Conservation (phyloP, 352 stramenopile genomes). For the Pythium phragmitis region DNA sequence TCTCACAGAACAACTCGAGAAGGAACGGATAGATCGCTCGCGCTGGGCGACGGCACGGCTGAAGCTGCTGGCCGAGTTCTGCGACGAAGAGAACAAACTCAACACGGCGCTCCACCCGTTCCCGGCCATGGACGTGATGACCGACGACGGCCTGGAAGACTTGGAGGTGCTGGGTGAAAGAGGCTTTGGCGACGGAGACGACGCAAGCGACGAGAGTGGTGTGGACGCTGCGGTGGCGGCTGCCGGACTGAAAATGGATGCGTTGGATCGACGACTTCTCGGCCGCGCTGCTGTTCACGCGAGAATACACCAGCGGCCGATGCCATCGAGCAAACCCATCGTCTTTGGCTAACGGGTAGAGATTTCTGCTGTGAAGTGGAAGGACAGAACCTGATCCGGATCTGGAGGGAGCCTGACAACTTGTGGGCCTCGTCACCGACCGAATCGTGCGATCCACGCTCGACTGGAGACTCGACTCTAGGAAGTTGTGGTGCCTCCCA, state of each 20-base stretch:
- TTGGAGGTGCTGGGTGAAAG: conserved; percentile 8
- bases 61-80: conserved; percentile 77
- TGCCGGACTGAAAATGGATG: conserved; percentile 19
- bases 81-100: conserved; percentile 79
- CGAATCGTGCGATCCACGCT: no score
- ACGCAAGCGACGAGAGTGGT: conserved; percentile 6
- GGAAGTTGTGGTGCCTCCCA: no score
- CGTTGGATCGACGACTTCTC: conserved; percentile 3
- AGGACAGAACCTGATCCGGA: no score
- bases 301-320: background rate
- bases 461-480: no score
- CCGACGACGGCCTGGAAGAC: conserved; percentile 5
- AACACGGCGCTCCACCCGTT: conserved; percentile 27
- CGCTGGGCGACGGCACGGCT: conserved; percentile 65
- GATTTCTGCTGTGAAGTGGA: background rate
- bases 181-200: background rate
- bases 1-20: conserved; percentile 58
- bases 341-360: conserved; percentile 10
- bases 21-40: conserved; percentile 58
- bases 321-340: conserved; percentile 8
- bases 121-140: conserved; percentile 11
- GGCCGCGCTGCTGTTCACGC: background rate
- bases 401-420: no score
- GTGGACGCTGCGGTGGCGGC: conserved; percentile 7
- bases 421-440: no score